phyloP scores from a whole-genome alignment of 208 protist species.

The Crithidia thermophila region DNA sequence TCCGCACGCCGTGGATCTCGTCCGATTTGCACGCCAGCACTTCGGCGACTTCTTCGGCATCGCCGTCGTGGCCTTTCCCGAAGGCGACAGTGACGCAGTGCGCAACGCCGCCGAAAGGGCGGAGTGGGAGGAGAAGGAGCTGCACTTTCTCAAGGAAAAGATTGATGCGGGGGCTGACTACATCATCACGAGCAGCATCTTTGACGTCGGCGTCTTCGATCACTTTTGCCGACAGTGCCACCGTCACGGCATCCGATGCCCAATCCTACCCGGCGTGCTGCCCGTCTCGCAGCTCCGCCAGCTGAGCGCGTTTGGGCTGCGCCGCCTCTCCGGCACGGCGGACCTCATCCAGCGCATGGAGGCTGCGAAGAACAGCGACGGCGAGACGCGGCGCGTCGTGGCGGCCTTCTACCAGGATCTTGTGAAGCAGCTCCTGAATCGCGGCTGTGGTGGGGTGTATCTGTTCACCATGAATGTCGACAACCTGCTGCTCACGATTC shows the following conservation, averaged over 20 bases:
- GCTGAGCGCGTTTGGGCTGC: conserved; percentile 60
- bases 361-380: conserved; percentile 15
- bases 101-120: neutral
- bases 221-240: conserved; percentile 72
- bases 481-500: conserved; percentile 50
- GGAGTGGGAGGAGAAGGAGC: conserved; percentile 51
- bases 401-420: conserved; percentile 66
- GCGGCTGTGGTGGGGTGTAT: conserved; percentile 86
- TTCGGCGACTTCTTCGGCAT: conserved; percentile 96
- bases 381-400: conserved; percentile 63
- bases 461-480: conserved; percentile 97
- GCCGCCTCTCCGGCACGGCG: conserved; percentile 52
- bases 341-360: conserved; percentile 39
- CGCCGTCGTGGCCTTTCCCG: conserved; percentile 74
- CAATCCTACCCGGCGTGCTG: conserved; percentile 91
- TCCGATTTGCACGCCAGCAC: conserved; percentile 86
- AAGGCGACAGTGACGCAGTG: conserved; percentile 59
- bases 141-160: conserved; percentile 91
- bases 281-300: conserved; percentile 66
- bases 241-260: conserved; percentile 76
- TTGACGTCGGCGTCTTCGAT: conserved; percentile 81
- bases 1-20: conserved; percentile 88
- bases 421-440: conserved; percentile 63
- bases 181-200: conserved; percentile 96
- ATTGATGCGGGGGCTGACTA: conserved; percentile 94